Conservation (phyloP, 352 stramenopile species). For the Globisporangium viniferum region DNA sequence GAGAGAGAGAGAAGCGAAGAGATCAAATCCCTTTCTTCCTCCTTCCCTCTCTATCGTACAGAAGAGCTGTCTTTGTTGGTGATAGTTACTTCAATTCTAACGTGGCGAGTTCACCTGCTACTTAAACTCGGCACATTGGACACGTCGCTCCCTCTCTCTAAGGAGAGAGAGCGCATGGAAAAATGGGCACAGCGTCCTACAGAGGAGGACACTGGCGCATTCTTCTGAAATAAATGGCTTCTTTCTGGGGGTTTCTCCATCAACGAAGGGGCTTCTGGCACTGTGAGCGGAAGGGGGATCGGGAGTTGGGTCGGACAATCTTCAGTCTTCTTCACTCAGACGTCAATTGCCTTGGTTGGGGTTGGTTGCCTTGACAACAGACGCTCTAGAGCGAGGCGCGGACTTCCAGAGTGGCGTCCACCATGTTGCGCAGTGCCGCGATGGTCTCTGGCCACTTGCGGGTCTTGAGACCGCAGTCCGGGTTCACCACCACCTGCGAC, state of each 20-base stretch:
- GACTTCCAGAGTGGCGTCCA: slow-evolving; percentile 75
- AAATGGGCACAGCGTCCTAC: background rate
- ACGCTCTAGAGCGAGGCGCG: slow-evolving; percentile 51
- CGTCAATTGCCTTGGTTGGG: background rate
- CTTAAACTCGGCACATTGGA: slow-evolving; percentile 17
- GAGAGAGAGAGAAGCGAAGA: background rate
- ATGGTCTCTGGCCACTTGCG: slow-evolving; percentile 91
- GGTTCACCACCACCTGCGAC: slow-evolving; percentile 87
- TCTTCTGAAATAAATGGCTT: slow-evolving; percentile 13
- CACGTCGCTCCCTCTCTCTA: background rate
- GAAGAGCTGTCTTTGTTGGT: background rate
- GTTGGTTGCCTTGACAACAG: background rate
- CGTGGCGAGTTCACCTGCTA: slow-evolving; percentile 21
- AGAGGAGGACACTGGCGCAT: slow-evolving; percentile 5
- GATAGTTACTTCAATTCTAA: slow-evolving; percentile 10
- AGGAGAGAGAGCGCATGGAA: background rate
- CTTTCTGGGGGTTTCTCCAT: background rate
- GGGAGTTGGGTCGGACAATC: background rate
- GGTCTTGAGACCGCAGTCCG: slow-evolving; percentile 93
- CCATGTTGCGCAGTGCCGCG: slow-evolving; percentile 86
- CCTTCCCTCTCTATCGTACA: background rate
- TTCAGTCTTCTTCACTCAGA: background rate
- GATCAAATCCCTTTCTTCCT: background rate
- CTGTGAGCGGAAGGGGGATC: background rate
- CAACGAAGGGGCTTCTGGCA: background rate